These are phyloP conservation scores for Puccinia novopanici DNA, from an alignment of 1,284 basidiomycete species.

Conservation along the genomic window DNA sequence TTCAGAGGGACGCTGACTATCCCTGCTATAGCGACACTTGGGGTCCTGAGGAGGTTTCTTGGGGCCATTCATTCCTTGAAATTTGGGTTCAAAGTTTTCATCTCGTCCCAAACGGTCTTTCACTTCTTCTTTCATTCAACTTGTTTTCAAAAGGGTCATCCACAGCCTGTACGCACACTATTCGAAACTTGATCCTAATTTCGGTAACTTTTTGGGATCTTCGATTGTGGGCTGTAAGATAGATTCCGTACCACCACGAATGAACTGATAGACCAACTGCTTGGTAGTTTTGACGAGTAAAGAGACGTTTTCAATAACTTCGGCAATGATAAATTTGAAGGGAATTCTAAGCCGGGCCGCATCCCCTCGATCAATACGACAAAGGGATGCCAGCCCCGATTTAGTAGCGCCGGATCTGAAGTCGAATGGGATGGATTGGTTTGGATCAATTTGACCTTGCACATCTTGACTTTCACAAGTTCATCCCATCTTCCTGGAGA, in stretches of 20 bases:
- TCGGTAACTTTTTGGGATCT: constrained; percentile 60
- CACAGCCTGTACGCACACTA: constrained; percentile 73
- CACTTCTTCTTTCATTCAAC: constrained; percentile 73
- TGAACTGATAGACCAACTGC: constrained; percentile 60
- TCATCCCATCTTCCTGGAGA: constrained; percentile 72
- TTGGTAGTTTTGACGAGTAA: constrained; percentile 61
- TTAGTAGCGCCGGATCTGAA: constrained; percentile 52
- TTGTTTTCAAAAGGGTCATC: constrained; percentile 85
- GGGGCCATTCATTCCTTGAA: constrained; percentile 64
- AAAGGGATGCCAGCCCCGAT: constrained; percentile 56
- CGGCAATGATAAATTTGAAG: constrained; percentile 70
- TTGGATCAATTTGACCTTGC: constrained; percentile 63
- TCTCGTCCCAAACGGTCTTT: constrained; percentile 75
- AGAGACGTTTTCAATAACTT: constrained; percentile 59
- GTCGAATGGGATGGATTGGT: constrained; percentile 40
- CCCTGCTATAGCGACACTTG: constrained; percentile 14
- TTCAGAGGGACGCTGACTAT: constrained; percentile 21
- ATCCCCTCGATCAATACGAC: constrained; percentile 64
- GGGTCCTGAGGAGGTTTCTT: neutral
- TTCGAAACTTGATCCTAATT: constrained; percentile 65
- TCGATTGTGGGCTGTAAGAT: constrained; percentile 56
- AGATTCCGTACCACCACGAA: constrained; percentile 57
- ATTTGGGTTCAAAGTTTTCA: constrained; percentile 78
- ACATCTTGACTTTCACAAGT: constrained; percentile 68
- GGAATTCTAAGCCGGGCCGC: constrained; percentile 76